Percentiles rank a stretch among this genome's conserved stretches.
These are phyloP conservation scores for Elaeis oleifera DNA, from an alignment of 202 grass and related monocot genomes.

Conservation along the genomic window DNA sequence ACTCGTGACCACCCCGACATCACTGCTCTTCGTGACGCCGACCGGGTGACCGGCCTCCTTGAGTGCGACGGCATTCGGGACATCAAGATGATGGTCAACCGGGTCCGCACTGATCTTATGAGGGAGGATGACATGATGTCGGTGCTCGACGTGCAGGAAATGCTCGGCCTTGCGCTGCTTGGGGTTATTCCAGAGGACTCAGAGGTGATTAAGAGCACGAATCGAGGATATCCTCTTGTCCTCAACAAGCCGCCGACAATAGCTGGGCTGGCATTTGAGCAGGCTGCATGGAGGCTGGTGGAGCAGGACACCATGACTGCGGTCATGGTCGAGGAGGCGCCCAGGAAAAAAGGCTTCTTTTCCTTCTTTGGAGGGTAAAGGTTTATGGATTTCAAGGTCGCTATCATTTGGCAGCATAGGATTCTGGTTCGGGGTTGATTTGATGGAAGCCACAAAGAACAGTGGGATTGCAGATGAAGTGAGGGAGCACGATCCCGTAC, in stretches of 20 bases:
- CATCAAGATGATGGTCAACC: constrained; percentile 90
- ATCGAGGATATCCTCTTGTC: constrained; percentile 61
- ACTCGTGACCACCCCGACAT: constrained; percentile 89
- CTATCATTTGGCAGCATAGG: no score
- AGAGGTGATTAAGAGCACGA: constrained; percentile 78
- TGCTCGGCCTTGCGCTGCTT: constrained; percentile 75
- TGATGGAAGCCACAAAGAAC: no score
- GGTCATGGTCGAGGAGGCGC: constrained; percentile 78
- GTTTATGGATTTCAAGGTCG: no score
- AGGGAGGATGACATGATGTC: constrained; percentile 97
- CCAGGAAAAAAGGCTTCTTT: constrained; percentile 72
- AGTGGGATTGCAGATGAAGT: no score
- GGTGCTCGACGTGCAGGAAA: constrained; percentile 83
- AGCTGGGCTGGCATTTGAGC: constrained; percentile 78
- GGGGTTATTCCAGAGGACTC: constrained; percentile 80
- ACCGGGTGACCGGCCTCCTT: constrained; percentile 68
- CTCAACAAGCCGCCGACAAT: constrained; percentile 59
- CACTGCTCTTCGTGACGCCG: constrained; percentile 75
- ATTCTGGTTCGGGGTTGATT: no score
- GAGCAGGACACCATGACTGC: constrained; percentile 86
- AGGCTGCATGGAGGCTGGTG: constrained; percentile 68
- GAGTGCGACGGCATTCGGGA: constrained; percentile 94
- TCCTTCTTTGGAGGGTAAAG: constrained; percentile 50
- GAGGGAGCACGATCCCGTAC: no score
- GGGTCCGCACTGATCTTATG: constrained; percentile 70